These are phyloP conservation scores for Aspergillus bombycis DNA, from an alignment of 2,329 filamentous ascomycete genomes.

Conservation along the genomic window DNA sequence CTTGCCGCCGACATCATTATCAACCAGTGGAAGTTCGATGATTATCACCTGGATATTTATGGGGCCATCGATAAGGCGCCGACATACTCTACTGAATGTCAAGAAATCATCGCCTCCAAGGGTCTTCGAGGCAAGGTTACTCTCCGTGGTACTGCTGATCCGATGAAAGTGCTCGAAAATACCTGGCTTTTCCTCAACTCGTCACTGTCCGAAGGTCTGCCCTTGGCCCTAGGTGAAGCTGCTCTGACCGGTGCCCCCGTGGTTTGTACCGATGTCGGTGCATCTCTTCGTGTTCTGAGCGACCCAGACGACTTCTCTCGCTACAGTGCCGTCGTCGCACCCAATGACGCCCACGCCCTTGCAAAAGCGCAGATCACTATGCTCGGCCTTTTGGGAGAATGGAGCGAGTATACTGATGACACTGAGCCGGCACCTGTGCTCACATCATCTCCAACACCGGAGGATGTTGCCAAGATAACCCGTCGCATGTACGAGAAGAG, in stretches of 20 bases:
- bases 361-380: conserved; percentile 66
- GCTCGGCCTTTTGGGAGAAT: conserved; percentile 64
- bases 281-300: conserved; percentile 45
- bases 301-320: conserved; percentile 50
- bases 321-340: conserved; percentile 66
- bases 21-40: conserved; percentile 67
- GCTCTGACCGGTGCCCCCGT: conserved; percentile 51
- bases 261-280: conserved; percentile 47
- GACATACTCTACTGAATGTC: conserved; percentile 62
- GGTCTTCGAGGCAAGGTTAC: conserved; percentile 54
- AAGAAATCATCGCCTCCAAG: conserved; percentile 61
- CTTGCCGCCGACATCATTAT: conserved; percentile 67
- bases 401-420: conserved; percentile 62
- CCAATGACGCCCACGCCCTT: conserved; percentile 64
- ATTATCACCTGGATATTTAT: conserved; percentile 66
- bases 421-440: conserved; percentile 46
- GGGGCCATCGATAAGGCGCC: conserved; percentile 66
- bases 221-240: conserved; percentile 50
- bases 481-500: conserved; percentile 64
- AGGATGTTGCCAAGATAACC: conserved; percentile 58
- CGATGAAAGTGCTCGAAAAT: conserved; percentile 58
- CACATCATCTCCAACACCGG: conserved; percentile 51
- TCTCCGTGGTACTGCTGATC: conserved; percentile 60
- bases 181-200: conserved; percentile 60
- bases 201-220: conserved; percentile 50